Evolutionary conservation across 169 alveolate species (phyloP), one percentile per base, ranked within the genome.

Genomic region (Eimeria zaria): DNA sequence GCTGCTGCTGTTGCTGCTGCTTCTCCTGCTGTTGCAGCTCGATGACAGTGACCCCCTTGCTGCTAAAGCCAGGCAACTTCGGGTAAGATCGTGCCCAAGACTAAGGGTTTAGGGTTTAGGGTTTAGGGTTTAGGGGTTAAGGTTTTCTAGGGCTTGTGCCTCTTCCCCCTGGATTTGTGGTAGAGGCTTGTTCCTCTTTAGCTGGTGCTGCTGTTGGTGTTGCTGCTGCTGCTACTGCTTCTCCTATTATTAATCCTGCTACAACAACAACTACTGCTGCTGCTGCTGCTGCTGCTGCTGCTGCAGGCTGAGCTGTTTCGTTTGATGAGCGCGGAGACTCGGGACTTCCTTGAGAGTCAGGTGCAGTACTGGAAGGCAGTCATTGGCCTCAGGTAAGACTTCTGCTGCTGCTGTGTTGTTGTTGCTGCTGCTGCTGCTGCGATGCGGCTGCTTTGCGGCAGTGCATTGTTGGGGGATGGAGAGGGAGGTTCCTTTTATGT

Each of bases 261-360:
- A 33, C 24, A 12, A 3, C 55, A 5, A 24, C 62, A 41, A 0
- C 53, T 74, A 7, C n/a, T 33, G 55, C 55, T 74, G 55, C 88
- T 78, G 88, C 88, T 78, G 89, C 89, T 78, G 67, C 64, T 78
- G 64, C 89, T 78, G 89, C 67, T 78, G 67, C 69, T 78, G 89
- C 89, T 78, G 67, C 69, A 78, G 89, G 24, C 44, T 14, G 89
- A 78, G 69, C 89, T 78, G 67, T 46, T 78, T n/a, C 89, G 89
- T 27, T 78, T 78, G 89, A 78, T 78, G 89, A 33, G 67, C 24
- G 46, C 89, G 39, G 89, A 24, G 33, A 16, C 89, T 6, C 64
- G 89, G 33, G 89, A 41, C 18, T 78, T n/a, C 67, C 18, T 78
- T 16, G 67, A 78, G 69, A 44, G 44, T n/a, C 89, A 78, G 44